Base-by-base conservation (phyloP, 306 rosid species). In the Acacia acuminata region DNA sequence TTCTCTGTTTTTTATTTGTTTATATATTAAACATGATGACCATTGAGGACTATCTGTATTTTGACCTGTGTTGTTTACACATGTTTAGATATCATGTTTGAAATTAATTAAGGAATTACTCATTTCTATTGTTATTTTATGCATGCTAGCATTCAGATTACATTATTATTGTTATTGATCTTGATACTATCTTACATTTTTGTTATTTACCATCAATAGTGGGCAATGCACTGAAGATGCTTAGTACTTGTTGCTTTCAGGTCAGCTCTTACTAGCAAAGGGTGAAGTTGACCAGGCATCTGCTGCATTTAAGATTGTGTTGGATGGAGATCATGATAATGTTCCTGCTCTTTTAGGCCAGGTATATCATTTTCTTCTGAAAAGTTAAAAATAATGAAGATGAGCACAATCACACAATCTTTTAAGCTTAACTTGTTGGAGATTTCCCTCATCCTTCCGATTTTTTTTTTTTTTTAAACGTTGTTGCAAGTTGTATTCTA, bases 281-380 rank as follows among this genome's bases (percentile, higher is more conserved):
- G 98, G 98, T 79, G 99, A 96, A 77, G 88, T 96, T 64, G 99
- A 96, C 45, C 99, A 96, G 83, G 98, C 99, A 78, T 94, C 86
- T 88, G 84, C 93, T 83, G 98, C 98, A 82, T 96, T 96, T 85
- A 96, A 92, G 87, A 96, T 96, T 86, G 99, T 96, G 74, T 88
- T 96, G 82, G 98, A 94, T 40, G 99, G 95, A 82, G 98, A 90
- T 67, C 93, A 90, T 66, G 98, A 96, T 86, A 94, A 94, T 80
- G 95, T 96, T 83, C 98, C 99, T 5, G 97, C 99, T 78, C 98
- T 96, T 84, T 84, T 92, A 85, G 99, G 99, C 81, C 98, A 92
- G 94, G 99, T 96, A 88, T 77, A 53, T 47, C 16, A 22, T 45
- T 20, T 81, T 80, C 75, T 81, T 47, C 80, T 32, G 56, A 51